Base-by-base conservation (phyloP, 495 filamentous ascomycete species). In the Gamarada debralockiae region DNA sequence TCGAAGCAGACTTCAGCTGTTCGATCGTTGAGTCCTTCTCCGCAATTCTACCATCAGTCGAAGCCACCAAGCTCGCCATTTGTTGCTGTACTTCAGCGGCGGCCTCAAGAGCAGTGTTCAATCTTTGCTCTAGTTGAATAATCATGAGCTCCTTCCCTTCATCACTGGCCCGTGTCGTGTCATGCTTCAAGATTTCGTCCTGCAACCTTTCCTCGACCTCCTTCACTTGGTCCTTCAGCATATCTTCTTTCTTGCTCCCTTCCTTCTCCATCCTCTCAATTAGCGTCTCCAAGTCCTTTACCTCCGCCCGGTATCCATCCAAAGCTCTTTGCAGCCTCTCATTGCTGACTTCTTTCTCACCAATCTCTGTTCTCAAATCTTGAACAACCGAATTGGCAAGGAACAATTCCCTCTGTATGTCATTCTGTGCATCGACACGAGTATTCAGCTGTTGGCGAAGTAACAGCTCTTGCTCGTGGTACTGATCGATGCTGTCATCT, bases 241-340 rank as follows among this genome's bases (percentile, higher is more conserved):
- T 14, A 60, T 59, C 34, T 63, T 71, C 48, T 3, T 57, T 53
- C 1, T 54, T 60, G 0, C 60, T 33, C 20, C 82, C 75, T 23
- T 87, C 78, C 10, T 63, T 57, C 57, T 91, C 87, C 48, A 89
- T 65, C 0, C 64, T 64, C 22, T 67, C 71, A 33, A 90, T 76
- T 7, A 90, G 70, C 1, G 61, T 53, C 63, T 90, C 84, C 0
- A 90, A 73, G 41, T 75, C 70, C 15, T 69, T 69, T 2, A 89
- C 72, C 49, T 95, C 90, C 7, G 73, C 65, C 8, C 76, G 72
- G 59, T 91, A 91, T 12, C 73, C 73, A 15, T 79, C 72, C 0
- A 89, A 73, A 0, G 87, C 84, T 22, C 68, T 60, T 55, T 78
- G 79, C 21, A 91, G 72, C 24, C 80, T 74, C 48, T 80, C 75